Evolutionary conservation across 306 rosid species (phyloP).

Genomic region (Medicago lupulina): DNA sequence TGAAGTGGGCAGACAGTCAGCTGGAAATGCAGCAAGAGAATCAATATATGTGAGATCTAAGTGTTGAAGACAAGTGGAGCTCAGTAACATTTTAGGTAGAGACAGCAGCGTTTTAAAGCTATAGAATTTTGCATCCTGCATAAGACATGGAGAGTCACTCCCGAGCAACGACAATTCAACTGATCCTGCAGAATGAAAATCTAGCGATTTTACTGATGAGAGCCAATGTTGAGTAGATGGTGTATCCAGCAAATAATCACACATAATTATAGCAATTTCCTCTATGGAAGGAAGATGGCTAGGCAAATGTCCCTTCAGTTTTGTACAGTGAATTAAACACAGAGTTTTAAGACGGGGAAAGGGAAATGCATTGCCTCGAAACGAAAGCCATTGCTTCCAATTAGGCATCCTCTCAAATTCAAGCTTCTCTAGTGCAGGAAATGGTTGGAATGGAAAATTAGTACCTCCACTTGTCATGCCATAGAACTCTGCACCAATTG

Average conservation of each 20-base stretch:
- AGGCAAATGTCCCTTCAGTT: too few species aligned
- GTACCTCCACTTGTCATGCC: background rate
- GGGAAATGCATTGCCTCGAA: background rate
- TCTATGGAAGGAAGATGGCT: too few species aligned
- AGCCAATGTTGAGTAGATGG: background rate
- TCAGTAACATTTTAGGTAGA: background rate
- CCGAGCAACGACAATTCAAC: background rate
- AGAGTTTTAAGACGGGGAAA: conserved; percentile 7
- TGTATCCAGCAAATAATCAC: too few species aligned
- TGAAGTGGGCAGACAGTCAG: background rate
- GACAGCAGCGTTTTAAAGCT: background rate
- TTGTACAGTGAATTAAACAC: too few species aligned
- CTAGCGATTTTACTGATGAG: background rate
- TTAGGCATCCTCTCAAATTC: background rate
- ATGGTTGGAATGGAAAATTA: background rate
- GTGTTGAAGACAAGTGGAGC: background rate
- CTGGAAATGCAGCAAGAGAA: conserved; percentile 16
- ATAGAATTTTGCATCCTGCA: background rate
- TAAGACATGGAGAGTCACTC: background rate
- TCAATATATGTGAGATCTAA: background rate
- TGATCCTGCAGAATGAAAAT: background rate
- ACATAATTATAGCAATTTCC: too few species aligned
- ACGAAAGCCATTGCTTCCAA: background rate
- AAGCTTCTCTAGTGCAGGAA: background rate
- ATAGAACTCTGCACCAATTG: background rate